A percentile compares a stretch with the other conserved stretches of the same genome.
Evolutionary conservation across 1,139 yeast genomes (phyloP).

Genomic region (Suhomyces maxii): DNA sequence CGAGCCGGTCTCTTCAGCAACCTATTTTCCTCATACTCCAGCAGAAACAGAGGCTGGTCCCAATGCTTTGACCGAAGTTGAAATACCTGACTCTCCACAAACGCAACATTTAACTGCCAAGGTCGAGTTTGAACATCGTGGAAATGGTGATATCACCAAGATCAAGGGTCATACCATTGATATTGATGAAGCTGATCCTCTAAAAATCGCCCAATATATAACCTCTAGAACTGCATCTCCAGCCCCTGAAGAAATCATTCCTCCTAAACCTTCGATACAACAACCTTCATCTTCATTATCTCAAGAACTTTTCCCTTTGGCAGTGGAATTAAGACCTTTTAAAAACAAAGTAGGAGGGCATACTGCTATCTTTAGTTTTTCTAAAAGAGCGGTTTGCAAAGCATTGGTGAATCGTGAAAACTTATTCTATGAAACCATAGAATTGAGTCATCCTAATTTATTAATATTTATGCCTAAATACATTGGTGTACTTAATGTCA

Average conservation of each 20-base stretch:
- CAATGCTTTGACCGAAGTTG: not conserved
- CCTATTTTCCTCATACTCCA: conserved; percentile 62
- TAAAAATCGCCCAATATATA: conserved; percentile 6
- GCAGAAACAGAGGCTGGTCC: conserved; percentile 18
- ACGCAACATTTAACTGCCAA: conserved; percentile 41
- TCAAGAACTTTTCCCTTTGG: conserved; percentile 51
- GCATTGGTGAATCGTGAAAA: conserved; percentile 89
- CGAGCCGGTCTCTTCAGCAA: conserved; percentile 65
- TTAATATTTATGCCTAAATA: conserved; percentile 87
- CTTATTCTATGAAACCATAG: conserved; percentile 87
- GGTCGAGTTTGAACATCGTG: conserved; percentile 36
- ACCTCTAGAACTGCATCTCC: conserved; percentile 6
- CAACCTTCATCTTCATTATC: not conserved
- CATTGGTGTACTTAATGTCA: conserved; percentile 88
- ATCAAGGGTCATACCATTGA: conserved; percentile 14
- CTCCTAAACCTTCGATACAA: not conserved
- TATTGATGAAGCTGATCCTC: conserved; percentile 5
- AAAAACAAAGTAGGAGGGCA: conserved; percentile 97
- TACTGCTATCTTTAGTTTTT: conserved; percentile 90
- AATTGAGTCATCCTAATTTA: conserved; percentile 70
- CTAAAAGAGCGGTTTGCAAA: conserved; percentile 93
- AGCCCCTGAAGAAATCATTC: not conserved
- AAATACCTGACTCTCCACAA: conserved; percentile 7
- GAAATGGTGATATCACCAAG: conserved; percentile 33
- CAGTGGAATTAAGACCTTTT: conserved; percentile 86